Conservation (phyloP, 306 rosid species). For the Rosa persica region DNA sequence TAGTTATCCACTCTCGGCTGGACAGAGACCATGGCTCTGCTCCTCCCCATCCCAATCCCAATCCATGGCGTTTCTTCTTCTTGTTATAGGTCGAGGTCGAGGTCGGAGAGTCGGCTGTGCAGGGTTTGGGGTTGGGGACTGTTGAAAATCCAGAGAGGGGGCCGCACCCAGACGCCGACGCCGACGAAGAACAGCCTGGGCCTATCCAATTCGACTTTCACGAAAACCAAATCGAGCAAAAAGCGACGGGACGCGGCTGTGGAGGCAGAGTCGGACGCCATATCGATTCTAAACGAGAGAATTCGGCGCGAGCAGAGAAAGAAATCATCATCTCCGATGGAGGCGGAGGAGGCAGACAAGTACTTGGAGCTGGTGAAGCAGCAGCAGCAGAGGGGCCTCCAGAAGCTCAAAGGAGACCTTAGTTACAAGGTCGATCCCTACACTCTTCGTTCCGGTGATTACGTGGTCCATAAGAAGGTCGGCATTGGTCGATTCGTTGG, state of each 20-base stretch:
- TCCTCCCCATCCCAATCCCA: slow-evolving; percentile 32
- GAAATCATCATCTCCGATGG: slow-evolving; percentile 49
- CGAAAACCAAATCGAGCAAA: slow-evolving; percentile 26
- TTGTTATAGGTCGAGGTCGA: neutral
- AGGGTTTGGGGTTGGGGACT: neutral
- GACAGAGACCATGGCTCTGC: slow-evolving; percentile 46
- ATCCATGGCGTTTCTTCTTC: neutral
- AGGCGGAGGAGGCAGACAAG: slow-evolving; percentile 71
- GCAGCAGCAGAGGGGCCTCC: slow-evolving; percentile 89
- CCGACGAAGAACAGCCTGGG: slow-evolving; percentile 2
- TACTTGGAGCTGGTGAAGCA: slow-evolving; percentile 72
- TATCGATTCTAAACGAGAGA: slow-evolving; percentile 61
- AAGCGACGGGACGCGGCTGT: slow-evolving; percentile 27
- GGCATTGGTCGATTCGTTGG: slow-evolving; percentile 91
- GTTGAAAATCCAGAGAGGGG: neutral
- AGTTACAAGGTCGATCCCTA: slow-evolving; percentile 82
- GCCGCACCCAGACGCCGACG: too few relatives aligned
- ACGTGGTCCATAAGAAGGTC: slow-evolving; percentile 92
- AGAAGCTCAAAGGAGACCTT: slow-evolving; percentile 71
- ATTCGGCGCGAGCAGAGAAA: slow-evolving; percentile 61
- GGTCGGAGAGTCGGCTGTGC: neutral
- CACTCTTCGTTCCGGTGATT: slow-evolving; percentile 82
- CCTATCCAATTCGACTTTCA: slow-evolving; percentile 22
- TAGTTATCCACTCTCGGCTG: neutral
- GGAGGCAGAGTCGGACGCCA: slow-evolving; percentile 57